Evolutionary conservation across 306 rosid genomes (phyloP), one percentile per base, ranked within the genome.

Genomic region (Cucurbita argyrosperma): DNA sequence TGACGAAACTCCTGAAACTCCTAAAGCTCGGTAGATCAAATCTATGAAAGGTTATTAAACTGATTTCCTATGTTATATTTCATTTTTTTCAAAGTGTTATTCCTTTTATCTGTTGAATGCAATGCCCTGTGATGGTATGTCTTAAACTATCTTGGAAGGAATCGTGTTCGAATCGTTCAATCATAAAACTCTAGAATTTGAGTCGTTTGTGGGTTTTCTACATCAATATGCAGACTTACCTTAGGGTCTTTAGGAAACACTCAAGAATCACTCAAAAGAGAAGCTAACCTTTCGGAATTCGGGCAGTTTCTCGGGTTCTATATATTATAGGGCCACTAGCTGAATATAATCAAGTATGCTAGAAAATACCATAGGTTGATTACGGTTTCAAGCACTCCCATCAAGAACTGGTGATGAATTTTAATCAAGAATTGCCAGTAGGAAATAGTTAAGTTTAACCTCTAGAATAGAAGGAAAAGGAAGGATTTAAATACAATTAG

Each of bases 1-100:
- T 79, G 87, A 90, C 16, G 76, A 77, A 72, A 86, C 88, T 40
- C 72, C 80, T 47, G 76, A 77, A 72, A 86, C 88, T 40, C 72
- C 80, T 47, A 81, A 90, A 85, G 79, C 86, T 46, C 83, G 79
- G 86, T 18, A 19, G 39, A 64, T 79, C 23, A 30, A 49, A 75
- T 12, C 38, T 23, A 4, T 56, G 38, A 53, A 45, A 45, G 54
- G 72, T 45, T 66, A 45, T 66, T 3, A 66, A 66, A 6, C 19
- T 45, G 43, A 47, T 39, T 56, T 54, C 60, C 74, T 26, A 51
- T 51, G 43, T 39, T 72, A 38, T 55, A 65, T 55, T 73, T 40
- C 76, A 19, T 73, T 73, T 38, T 56, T 47, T 30, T 1, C 16
- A 3, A 35, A 70, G 60, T 70, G 26, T 26, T 49, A 30, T 70